Conservation (phyloP, 2,329 filamentous ascomycete genomes). For the Cytospora paraplurivora region DNA sequence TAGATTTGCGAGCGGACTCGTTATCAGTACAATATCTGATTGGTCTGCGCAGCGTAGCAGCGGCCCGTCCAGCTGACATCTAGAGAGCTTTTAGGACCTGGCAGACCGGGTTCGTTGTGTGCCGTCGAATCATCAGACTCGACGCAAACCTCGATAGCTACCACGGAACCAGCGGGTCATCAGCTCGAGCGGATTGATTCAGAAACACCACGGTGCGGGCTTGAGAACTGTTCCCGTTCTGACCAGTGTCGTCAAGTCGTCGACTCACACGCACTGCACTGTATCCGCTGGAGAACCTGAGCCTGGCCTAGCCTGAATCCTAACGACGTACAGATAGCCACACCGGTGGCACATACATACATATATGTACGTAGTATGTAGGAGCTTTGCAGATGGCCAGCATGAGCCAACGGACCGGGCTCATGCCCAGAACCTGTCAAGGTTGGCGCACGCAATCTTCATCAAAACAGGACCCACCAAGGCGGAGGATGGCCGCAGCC, state of each 20-base stretch:
- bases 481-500: conserved; percentile 25
- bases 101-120: conserved; percentile 18
- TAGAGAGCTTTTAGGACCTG: conserved; percentile 11
- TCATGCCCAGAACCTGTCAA: conserved; percentile 9
- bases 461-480: conserved; percentile 17
- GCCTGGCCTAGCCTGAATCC: conserved; percentile 3
- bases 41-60: conserved; percentile 26
- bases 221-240: conserved; percentile 8
- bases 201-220: conserved; percentile 24
- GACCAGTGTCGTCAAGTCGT: not conserved
- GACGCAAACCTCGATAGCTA: conserved; percentile 18
- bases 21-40: conserved; percentile 23
- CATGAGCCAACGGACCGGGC: conserved; percentile 8
- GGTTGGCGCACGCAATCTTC: not conserved
- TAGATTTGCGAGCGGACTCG: conserved; percentile 16
- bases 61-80: conserved; percentile 25
- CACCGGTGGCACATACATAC: not conserved
- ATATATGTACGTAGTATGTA: not conserved
- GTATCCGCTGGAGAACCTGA: not conserved
- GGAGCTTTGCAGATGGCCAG: conserved; percentile 2
- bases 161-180: conserved; percentile 11
- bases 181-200: conserved; percentile 19
- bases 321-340: not conserved
- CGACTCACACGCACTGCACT: not conserved
- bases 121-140: conserved; percentile 22